These are phyloP conservation scores for Sugiyamaella valdiviana DNA, from an alignment of 805 yeast genomes.

Conservation along the genomic window DNA sequence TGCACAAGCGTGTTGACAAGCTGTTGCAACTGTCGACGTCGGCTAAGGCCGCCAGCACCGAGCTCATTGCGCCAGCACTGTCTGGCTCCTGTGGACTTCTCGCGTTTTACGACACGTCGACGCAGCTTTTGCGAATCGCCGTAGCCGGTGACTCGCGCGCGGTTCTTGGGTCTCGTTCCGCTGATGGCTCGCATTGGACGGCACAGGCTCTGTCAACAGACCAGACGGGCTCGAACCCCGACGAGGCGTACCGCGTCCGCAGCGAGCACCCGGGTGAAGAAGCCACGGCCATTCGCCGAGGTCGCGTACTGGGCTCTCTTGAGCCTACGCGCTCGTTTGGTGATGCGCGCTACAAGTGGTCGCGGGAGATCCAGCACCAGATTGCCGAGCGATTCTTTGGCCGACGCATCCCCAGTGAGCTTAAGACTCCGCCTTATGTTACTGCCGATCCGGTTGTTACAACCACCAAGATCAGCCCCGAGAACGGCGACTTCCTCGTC, in stretches of 20 bases:
- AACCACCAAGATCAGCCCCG: conserved; percentile 65
- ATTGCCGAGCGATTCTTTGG: conserved; percentile 77
- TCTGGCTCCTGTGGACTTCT: conserved; percentile 92
- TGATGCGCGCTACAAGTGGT: conserved; percentile 88
- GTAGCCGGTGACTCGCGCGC: conserved; percentile 97
- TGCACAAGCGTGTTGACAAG: conserved; percentile 62
- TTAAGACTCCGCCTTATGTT: conserved; percentile 91
- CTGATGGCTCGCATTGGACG: conserved; percentile 68
- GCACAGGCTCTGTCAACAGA: conserved; percentile 82
- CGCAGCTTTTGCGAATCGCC: conserved; percentile 73
- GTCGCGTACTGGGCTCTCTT: conserved; percentile 84
- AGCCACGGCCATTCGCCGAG: conserved; percentile 64
- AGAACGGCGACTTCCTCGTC: conserved; percentile 76
- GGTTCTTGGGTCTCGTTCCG: conserved; percentile 55
- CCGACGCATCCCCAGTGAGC: conserved; percentile 55
- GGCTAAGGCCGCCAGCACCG: conserved; percentile 51
- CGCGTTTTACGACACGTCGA: conserved; percentile 74
- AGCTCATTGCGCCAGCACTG: conserved; percentile 80
- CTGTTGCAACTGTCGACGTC: conserved; percentile 41
- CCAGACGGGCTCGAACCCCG: conserved; percentile 88
- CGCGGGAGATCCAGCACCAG: conserved; percentile 64
- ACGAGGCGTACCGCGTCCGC: conserved; percentile 76
- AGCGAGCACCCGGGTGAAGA: conserved; percentile 91
- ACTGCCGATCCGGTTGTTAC: conserved; percentile 94
- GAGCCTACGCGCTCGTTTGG: conserved; percentile 98